Evolutionary conservation across 179 eudicot genomes (phyloP), one percentile per base, ranked within the genome.

Genomic region (Heliamphora pulchella): DNA sequence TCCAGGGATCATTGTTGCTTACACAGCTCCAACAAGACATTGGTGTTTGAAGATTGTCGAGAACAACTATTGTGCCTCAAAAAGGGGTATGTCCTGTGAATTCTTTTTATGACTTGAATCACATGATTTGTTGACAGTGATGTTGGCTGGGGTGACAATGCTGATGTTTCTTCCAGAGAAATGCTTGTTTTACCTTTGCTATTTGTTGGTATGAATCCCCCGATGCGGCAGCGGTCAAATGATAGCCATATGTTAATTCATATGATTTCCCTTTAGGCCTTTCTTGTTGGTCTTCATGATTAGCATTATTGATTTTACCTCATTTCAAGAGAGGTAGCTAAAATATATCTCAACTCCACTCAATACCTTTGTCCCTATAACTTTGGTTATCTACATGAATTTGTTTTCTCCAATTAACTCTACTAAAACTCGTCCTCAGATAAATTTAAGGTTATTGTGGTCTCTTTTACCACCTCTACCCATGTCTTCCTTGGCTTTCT

Each of bases 51-150:
- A 85, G 84, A 93, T 95, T 77, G 98, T 95, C 62, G 98, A 95
- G 83, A 95, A 95, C 85, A 92, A 89, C 82, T 93, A 88, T 77
- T 95, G 98, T 86, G 90, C 98, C 81, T 95, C 98, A 72, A 95
- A 85, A 83, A 87, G 96, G 83, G 98, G 98, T 95, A 91, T 79
- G 89, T 73, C 48, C 11, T 43, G 13, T 7, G 1, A 68, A 47
- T 43, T 51, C 54, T 59, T 71, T 48, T 48, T 9, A 15, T 78
- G 31, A 44, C 2, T 70, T 22, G 9, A 39, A 61, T 69, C 10
- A 11, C 10, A 2, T 15, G 71, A 46, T 59, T 53, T 59, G 50
- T 71, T 70, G 58, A 22, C 20, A 31, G 47, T 5, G 51, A 61
- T 43, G 4, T 46, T 46, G 68, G 71, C 50, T 66, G 11, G 59